These are phyloP conservation scores for Linnemannia elongata DNA, from an alignment of 192 early-diverging fungal species.

Conservation along the genomic window DNA sequence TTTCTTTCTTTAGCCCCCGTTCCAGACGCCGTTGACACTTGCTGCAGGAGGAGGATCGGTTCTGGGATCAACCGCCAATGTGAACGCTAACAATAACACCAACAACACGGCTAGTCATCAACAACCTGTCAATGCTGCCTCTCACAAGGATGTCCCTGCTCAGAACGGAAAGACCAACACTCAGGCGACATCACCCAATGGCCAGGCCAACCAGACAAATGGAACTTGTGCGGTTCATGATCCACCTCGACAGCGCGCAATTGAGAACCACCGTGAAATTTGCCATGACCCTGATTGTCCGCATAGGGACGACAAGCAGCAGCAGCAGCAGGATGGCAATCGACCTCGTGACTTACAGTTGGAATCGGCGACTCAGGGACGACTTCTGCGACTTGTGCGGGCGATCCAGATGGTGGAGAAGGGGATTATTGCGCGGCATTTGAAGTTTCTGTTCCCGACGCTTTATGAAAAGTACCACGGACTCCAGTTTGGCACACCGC, in stretches of 20 bases:
- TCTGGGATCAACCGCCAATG: constrained; percentile 23
- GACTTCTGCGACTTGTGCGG: constrained; percentile 38
- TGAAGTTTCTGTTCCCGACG: constrained; percentile 51
- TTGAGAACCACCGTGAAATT: not conserved
- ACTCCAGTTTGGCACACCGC: constrained; percentile 51
- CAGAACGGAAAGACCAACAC: not conserved
- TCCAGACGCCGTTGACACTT: constrained; percentile 53
- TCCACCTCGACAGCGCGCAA: not conserved
- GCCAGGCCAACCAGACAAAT: not conserved
- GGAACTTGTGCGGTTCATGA: constrained; percentile 9
- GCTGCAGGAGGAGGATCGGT: constrained; percentile 48
- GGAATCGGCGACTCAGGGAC: constrained; percentile 28
- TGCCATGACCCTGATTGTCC: not conserved
- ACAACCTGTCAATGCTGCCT: not conserved
- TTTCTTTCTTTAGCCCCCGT: constrained; percentile 25
- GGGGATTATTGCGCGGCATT: constrained; percentile 45
- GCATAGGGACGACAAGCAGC: not conserved
- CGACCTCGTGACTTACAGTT: not conserved
- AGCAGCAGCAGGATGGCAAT: not conserved
- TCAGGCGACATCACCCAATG: not conserved
- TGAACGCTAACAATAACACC: constrained; percentile 14
- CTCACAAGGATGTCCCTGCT: not conserved
- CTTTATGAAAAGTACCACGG: constrained; percentile 57
- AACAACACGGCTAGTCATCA: constrained; percentile 11
- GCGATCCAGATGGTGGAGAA: constrained; percentile 54